phyloP scores from a whole-genome alignment of 2,329 filamentous ascomycete genomes.

The Trichoderma endophyticum region DNA sequence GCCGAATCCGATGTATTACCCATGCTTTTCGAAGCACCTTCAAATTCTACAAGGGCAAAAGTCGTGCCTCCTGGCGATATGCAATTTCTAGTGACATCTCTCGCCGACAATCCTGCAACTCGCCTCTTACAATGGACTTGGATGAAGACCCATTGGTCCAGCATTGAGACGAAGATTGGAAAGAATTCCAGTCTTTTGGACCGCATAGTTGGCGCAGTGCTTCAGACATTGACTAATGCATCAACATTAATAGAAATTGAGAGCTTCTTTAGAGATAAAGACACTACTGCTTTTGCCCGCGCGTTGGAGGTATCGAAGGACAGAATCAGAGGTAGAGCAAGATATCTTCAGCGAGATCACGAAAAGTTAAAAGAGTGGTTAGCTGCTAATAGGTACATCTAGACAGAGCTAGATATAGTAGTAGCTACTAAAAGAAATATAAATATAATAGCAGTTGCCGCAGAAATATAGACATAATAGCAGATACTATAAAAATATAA shows the following conservation, averaged over 20 bases:
- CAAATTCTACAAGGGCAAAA: background rate
- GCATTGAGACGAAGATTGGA: background rate
- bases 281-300: background rate
- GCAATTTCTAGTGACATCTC: background rate
- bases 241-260: background rate
- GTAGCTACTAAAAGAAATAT: too few relatives aligned
- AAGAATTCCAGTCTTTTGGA: background rate
- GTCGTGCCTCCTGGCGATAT: background rate
- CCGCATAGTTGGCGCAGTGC: background rate
- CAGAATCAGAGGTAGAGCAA: background rate
- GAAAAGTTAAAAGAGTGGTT: background rate
- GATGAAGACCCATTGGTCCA: background rate
- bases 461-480: too few relatives aligned
- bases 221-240: background rate
- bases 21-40: background rate
- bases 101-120: background rate
- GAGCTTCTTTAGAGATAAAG: background rate
- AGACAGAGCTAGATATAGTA: background rate
- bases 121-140: background rate
- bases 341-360: background rate
- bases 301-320: background rate
- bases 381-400: background rate
- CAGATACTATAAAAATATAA: too few relatives aligned
- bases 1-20: background rate
- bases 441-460: too few relatives aligned